These are phyloP conservation scores for Candida nitratophila DNA, from an alignment of 805 yeast species.

Conservation along the genomic window DNA sequence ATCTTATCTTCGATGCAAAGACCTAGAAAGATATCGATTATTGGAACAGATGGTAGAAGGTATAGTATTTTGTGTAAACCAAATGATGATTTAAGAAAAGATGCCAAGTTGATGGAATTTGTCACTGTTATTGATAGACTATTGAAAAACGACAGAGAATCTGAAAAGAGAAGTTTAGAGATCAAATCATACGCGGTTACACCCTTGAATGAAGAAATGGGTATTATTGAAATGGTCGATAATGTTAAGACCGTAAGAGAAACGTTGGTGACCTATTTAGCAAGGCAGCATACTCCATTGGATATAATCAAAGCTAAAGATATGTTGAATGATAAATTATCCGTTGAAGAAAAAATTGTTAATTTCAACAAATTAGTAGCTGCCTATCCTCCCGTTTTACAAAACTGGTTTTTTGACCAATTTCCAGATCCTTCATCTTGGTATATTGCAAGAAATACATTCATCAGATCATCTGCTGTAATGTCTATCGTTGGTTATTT, in stretches of 20 bases:
- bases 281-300: slow-evolving; percentile 17
- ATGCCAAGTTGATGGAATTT: slow-evolving; percentile 89
- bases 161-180: slow-evolving; percentile 62
- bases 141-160: slow-evolving; percentile 57
- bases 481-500: slow-evolving; percentile 97
- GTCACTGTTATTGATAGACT: slow-evolving; percentile 80
- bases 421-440: slow-evolving; percentile 87
- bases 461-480: slow-evolving; percentile 78
- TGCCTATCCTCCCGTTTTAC: slow-evolving; percentile 61
- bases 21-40: slow-evolving; percentile 70
- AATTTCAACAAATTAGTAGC: slow-evolving; percentile 27
- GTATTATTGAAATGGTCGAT: slow-evolving; percentile 86
- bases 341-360: slow-evolving; percentile 25
- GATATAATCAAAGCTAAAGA: slow-evolving; percentile 22
- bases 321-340: slow-evolving; percentile 14
- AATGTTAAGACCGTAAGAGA: slow-evolving; percentile 67
- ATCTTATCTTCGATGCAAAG: slow-evolving; percentile 78
- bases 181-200: slow-evolving; percentile 84
- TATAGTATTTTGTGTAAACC: slow-evolving; percentile 79
- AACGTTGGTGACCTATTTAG: slow-evolving; percentile 32
- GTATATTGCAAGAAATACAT: slow-evolving; percentile 73
- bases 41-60: slow-evolving; percentile 71
- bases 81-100: slow-evolving; percentile 89
- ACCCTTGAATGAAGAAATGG: slow-evolving; percentile 80
- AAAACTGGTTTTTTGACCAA: slow-evolving; percentile 81